Percentiles rank a stretch among this genome's conserved stretches.
These are phyloP conservation scores for Mycena albidolilacea DNA, from an alignment of 768 basidiomycete genomes.

Conservation along the genomic window DNA sequence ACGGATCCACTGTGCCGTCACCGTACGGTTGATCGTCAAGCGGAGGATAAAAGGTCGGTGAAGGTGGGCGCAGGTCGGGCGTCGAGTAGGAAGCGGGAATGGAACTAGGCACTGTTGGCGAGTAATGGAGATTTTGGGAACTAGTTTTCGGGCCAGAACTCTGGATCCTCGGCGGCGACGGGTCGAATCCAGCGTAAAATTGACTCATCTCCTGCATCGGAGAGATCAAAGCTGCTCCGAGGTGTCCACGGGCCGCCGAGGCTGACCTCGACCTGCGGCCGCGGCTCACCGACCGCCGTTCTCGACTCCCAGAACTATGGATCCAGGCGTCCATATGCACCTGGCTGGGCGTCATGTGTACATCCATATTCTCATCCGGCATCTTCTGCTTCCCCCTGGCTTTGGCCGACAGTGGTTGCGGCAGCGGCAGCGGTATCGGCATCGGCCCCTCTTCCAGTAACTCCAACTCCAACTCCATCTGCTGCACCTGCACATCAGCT, in stretches of 20 bases:
- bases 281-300: conserved; percentile 2
- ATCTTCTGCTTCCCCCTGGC: conserved; percentile 29
- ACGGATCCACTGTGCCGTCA: conserved; percentile 30
- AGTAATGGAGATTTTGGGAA: neutral
- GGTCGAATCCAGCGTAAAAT: neutral
- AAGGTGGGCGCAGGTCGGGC: neutral
- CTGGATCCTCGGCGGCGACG: neutral
- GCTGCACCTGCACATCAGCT: neutral
- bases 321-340: neutral
- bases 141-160: neutral
- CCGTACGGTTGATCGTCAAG: conserved; percentile 21
- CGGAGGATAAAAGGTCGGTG: neutral
- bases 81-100: neutral
- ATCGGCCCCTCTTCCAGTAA: neutral
- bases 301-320: neutral
- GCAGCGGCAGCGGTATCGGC: neutral
- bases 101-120: neutral
- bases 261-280: neutral
- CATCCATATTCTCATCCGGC: neutral
- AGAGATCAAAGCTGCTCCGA: neutral
- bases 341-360: conserved; percentile 17
- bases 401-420: conserved; percentile 17
- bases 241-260: too few relatives aligned
- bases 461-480: neutral
- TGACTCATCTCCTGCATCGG: neutral